phyloP scores from a whole-genome alignment of 441 rosid species.

The Pelargonium fulgidum region DNA sequence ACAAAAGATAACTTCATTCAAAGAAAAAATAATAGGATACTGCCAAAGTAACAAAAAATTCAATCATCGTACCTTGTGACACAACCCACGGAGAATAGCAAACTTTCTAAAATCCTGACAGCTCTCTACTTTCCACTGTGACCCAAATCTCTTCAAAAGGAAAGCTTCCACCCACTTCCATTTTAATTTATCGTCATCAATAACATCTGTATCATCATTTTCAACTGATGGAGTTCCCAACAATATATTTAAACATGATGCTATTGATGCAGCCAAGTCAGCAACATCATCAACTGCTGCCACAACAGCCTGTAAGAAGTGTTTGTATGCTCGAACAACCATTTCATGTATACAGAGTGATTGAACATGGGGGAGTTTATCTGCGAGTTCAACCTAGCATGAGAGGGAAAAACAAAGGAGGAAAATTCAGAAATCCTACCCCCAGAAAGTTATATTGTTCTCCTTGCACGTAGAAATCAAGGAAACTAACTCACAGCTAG shows the following conservation, averaged over 20 bases:
- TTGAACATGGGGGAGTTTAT: slow-evolving; percentile 75
- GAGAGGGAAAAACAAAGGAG: slow-evolving; percentile 7
- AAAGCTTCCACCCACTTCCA: slow-evolving; percentile 73
- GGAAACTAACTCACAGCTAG: not conserved
- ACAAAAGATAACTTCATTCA: slow-evolving; percentile 28
- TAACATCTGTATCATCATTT: slow-evolving; percentile 32
- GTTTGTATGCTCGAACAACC: slow-evolving; percentile 77
- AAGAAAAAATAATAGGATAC: slow-evolving; percentile 12
- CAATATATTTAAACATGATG: slow-evolving; percentile 60
- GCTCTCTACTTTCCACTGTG: slow-evolving; percentile 55
- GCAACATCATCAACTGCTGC: slow-evolving; percentile 51
- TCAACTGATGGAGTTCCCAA: slow-evolving; percentile 55
- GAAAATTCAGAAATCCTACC: slow-evolving; percentile 8
- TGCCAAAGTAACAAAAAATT: slow-evolving; percentile 15
- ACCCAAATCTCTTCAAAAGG: slow-evolving; percentile 59
- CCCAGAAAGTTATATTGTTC: not conserved
- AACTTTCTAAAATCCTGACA: slow-evolving; percentile 58
- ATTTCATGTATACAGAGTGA: slow-evolving; percentile 76
- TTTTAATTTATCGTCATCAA: slow-evolving; percentile 43
- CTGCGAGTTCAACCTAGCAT: slow-evolving; percentile 67
- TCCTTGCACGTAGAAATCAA: not conserved
- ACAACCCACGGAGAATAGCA: slow-evolving; percentile 64
- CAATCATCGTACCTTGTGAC: slow-evolving; percentile 52
- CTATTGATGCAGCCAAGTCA: slow-evolving; percentile 56
- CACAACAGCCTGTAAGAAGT: slow-evolving; percentile 65